Percentiles rank a stretch among this genome's conserved stretches.
phyloP scores from a whole-genome alignment of 257 asterid genomes.

The Linderniella brevidens region DNA sequence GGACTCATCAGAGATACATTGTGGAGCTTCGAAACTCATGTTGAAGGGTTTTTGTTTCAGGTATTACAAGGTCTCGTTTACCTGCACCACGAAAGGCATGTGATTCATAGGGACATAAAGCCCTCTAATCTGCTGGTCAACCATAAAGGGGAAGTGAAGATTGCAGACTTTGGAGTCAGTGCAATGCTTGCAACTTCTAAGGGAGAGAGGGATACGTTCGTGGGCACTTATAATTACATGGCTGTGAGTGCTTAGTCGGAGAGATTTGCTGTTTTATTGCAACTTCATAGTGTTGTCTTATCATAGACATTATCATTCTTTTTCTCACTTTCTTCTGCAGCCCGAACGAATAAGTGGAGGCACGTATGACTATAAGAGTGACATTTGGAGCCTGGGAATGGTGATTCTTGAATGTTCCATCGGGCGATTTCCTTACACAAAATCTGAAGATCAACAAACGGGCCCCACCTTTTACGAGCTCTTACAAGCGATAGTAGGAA shows the following conservation, averaged over 20 bases:
- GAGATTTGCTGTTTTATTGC: no score
- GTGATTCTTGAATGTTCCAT: constrained; percentile 96
- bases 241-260: constrained; percentile 31
- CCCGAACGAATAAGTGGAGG: constrained; percentile 96
- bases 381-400: constrained; percentile 52
- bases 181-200: constrained; percentile 88
- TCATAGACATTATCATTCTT: not conserved
- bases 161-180: constrained; percentile 96
- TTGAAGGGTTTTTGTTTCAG: constrained; percentile 16
- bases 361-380: constrained; percentile 57
- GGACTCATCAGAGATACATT: no score
- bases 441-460: constrained; percentile 74
- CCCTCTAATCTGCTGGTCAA: constrained; percentile 65
- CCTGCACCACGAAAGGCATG: constrained; percentile 69
- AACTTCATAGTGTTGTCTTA: no score
- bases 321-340: constrained; percentile 16
- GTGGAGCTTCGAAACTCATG: no score
- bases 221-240: constrained; percentile 96
- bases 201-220: constrained; percentile 93
- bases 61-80: constrained; percentile 86
- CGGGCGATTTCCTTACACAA: constrained; percentile 92
- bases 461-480: constrained; percentile 95
- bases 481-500: constrained; percentile 81
- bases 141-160: constrained; percentile 87
- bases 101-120: constrained; percentile 83